Percentiles rank a stretch among this genome's conserved stretches.
Conservation (phyloP, 768 basidiomycete species). For the Cystofilobasidium bisporidii region DNA sequence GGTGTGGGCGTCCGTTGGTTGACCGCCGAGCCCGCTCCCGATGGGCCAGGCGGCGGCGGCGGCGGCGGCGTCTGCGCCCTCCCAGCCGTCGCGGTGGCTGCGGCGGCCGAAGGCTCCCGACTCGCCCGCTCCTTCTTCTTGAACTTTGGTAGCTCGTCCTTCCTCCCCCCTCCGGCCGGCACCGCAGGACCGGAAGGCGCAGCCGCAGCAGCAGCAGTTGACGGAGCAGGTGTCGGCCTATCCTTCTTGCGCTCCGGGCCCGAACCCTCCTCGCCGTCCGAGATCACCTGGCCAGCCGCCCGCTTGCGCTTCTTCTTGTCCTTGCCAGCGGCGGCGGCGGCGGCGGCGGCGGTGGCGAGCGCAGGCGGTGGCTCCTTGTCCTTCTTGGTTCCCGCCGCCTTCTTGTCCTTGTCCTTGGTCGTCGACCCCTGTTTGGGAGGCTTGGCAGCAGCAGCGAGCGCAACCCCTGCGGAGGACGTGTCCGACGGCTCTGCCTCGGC, state of each 20-base stretch:
- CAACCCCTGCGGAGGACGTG: background rate
- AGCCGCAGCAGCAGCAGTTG: background rate
- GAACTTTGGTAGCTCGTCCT: background rate
- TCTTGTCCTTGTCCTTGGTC: too few relatives aligned
- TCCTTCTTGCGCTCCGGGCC: background rate
- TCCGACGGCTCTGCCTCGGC: background rate
- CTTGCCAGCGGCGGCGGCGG: background rate
- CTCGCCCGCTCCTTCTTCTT: conserved; percentile 2
- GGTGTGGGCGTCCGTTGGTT: too few relatives aligned
- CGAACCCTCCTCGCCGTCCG: background rate
- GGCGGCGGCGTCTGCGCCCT: background rate
- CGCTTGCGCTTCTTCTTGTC: conserved; percentile 28
- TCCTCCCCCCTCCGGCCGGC: too few relatives aligned
- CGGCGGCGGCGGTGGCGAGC: background rate
- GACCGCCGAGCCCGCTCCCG: too few relatives aligned
- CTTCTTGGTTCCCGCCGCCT: too few relatives aligned
- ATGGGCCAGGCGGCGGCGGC: too few relatives aligned
- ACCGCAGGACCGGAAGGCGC: too few relatives aligned
- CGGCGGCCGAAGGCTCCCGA: background rate
- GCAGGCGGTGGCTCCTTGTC: too few relatives aligned
- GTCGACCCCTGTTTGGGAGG: too few relatives aligned
- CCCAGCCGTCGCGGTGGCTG: background rate
- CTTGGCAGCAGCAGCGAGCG: too few relatives aligned
- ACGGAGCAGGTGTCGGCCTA: background rate
- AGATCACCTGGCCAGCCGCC: conserved; percentile 2